Evolutionary conservation across 164 flowering plant species (phyloP), one percentile per base, ranked within the genome.

Genomic region (Sedum album): DNA sequence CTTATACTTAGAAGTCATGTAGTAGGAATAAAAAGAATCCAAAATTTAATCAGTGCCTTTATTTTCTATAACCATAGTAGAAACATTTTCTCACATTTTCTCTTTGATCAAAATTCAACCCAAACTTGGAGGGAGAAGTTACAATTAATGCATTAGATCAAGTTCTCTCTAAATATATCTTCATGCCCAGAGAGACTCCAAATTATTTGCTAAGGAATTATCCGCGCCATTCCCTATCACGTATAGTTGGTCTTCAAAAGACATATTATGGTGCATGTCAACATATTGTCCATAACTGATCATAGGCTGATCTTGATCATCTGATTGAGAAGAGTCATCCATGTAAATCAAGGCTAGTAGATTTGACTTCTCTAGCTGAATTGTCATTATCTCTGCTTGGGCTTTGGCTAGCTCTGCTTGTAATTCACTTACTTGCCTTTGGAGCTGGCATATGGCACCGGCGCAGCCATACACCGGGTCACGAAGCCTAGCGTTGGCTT

Each of bases 381-480:
- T 74, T 67, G 73, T 85, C 53, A 83, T 64, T 0, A 83, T 20
- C 78, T 88, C 89, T 0, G 89, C 94, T 69, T 85, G 88, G 0
- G 91, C 76, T 70, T 78, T 83, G 6, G 91, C 94, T 55, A 88
- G 33, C 57, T 85, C 87, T 4, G 79, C 80, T 63, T 86, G 89
- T 15, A 88, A 84, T 67, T 86, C 86, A 42, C 77, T 78, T 33
- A 88, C 82, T 75, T 88, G 91, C 65, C 84, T 85, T 26, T 88
- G 94, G 8, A 88, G 88, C 3, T 85, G 91, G 66, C 80, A 85
- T 23, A 88, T 84, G 28, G 88, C 79, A 2, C 94, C 94, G 0
- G 88, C 91, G n/a, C 86, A 78, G 8, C 94, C 94, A 42, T 88
- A 88, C 2, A 88, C 87, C 0, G 94, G 94, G 69, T 88, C 94